Evolutionary conservation across 2,329 filamentous ascomycete genomes (phyloP), one percentile per base, ranked within the genome.

Genomic region (Exserohilum turcica): DNA sequence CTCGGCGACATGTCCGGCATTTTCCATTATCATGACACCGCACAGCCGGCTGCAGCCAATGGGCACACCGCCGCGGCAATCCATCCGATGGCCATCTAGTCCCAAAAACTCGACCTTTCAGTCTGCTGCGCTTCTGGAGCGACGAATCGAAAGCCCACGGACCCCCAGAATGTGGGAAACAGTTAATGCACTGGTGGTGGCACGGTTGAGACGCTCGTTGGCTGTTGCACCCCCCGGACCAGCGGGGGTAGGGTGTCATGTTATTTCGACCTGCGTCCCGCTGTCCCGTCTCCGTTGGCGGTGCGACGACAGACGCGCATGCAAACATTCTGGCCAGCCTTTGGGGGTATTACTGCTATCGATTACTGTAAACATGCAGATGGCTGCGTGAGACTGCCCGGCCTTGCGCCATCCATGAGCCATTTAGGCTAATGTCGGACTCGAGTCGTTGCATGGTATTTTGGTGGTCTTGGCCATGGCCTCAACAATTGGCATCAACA

Each of bases 1-100:
- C 64, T 67, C 52, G 65, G 63, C 64, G 57, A 51, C 57, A 63
- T 59, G 59, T 58, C 56, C 48, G 50, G 43, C 55, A 49, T 57
- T 49, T 57, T 46, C 28, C 40, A 50, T 46, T 51, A 56, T 55
- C 55, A 60, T 63, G 59, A 59, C 61, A 60, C 56, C 60, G 60
- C 56, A 45, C 49, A 40, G 24, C 21, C 21, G 10, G 29, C 16
- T 15, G 16, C 9, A 27, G 21, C 38, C 50, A 44, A 18, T 32
- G 15, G 43, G 31, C 8, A 35, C 35, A 21, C 42, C 32, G 33
- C 37, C 18, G 31, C 27, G 15, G 37, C 21, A 43, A 37, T 16
- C 28, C 12, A 43, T 3, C 12, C 8, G 7, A 21, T 10, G 5
- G 9, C 7, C 28, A 0, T 16, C 15, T 43, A 6, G 18, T 6